phyloP scores from a whole-genome alignment of 2,329 filamentous ascomycete species.

The Leptographium wingfieldii region DNA sequence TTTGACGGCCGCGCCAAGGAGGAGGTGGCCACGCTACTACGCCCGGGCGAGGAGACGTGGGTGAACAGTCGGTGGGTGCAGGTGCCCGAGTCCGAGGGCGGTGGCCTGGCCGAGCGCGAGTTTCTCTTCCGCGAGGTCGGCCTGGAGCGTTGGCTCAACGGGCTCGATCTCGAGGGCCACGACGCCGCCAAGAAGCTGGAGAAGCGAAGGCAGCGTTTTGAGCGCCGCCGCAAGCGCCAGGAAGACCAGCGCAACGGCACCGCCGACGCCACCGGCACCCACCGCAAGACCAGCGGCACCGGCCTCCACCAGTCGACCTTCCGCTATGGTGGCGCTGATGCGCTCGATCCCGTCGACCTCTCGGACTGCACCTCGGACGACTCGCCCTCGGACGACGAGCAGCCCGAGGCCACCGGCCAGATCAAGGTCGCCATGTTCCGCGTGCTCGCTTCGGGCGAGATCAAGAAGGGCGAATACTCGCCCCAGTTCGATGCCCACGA shows the following conservation, averaged over 20 bases:
- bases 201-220: slow-evolving; percentile 71
- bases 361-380: slow-evolving; percentile 50
- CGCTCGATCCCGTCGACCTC: slow-evolving; percentile 60
- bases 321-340: slow-evolving; percentile 64
- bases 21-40: slow-evolving; percentile 85
- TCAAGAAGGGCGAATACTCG: slow-evolving; percentile 95
- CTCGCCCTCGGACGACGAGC: slow-evolving; percentile 67
- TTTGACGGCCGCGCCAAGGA: slow-evolving; percentile 93
- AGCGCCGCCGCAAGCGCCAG: slow-evolving; percentile 53
- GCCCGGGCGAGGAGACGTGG: slow-evolving; percentile 95
- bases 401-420: slow-evolving; percentile 87
- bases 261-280: slow-evolving; percentile 19
- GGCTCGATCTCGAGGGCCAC: slow-evolving; percentile 85
- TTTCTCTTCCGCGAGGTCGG: slow-evolving; percentile 96
- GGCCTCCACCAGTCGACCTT: slow-evolving; percentile 41
- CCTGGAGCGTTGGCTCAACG: slow-evolving; percentile 90
- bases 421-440: slow-evolving; percentile 97
- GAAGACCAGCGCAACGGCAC: slow-evolving; percentile 28
- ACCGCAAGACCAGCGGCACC: slow-evolving; percentile 26
- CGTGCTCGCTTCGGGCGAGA: slow-evolving; percentile 88
- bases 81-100: slow-evolving; percentile 79
- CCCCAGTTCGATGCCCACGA: slow-evolving; percentile 96
- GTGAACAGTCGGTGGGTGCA: slow-evolving; percentile 98
- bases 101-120: slow-evolving; percentile 87
- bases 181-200: slow-evolving; percentile 84